These are phyloP conservation scores for Populus alba DNA, from an alignment of 345 rosid species.

Conservation along the genomic window DNA sequence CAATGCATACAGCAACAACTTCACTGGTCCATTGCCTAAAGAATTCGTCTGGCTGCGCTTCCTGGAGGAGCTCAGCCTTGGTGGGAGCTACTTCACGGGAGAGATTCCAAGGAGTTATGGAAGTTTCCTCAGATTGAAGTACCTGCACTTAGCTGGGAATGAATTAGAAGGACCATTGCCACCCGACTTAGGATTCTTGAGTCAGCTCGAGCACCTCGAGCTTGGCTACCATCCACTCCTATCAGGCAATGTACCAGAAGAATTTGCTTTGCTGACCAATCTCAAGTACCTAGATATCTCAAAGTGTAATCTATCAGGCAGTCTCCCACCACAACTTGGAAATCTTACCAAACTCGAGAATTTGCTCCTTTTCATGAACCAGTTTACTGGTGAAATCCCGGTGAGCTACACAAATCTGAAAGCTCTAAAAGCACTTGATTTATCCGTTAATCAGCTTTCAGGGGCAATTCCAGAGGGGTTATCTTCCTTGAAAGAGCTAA, in stretches of 20 bases:
- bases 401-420: slow-evolving; percentile 47
- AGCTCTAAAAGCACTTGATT: slow-evolving; percentile 53
- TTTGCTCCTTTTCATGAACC: slow-evolving; percentile 54
- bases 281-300: slow-evolving; percentile 75
- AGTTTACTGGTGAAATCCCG: slow-evolving; percentile 65
- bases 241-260: slow-evolving; percentile 59
- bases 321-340: slow-evolving; percentile 54
- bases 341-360: slow-evolving; percentile 57
- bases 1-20: slow-evolving; percentile 77
- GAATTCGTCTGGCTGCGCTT: slow-evolving; percentile 51
- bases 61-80: slow-evolving; percentile 83
- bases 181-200: slow-evolving; percentile 54
- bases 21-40: slow-evolving; percentile 59
- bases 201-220: slow-evolving; percentile 61
- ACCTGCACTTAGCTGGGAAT: slow-evolving; percentile 72
- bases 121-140: slow-evolving; percentile 48
- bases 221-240: slow-evolving; percentile 73
- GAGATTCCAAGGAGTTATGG: slow-evolving; percentile 67
- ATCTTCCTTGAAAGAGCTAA: slow-evolving; percentile 50
- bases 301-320: slow-evolving; percentile 57
- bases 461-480: slow-evolving; percentile 64
- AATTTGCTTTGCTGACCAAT: slow-evolving; percentile 45
- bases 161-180: slow-evolving; percentile 59
- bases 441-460: slow-evolving; percentile 63
- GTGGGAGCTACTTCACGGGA: slow-evolving; percentile 89